Base-by-base conservation (phyloP, 495 filamentous ascomycete species). In the Bathelium albidoporum region DNA sequence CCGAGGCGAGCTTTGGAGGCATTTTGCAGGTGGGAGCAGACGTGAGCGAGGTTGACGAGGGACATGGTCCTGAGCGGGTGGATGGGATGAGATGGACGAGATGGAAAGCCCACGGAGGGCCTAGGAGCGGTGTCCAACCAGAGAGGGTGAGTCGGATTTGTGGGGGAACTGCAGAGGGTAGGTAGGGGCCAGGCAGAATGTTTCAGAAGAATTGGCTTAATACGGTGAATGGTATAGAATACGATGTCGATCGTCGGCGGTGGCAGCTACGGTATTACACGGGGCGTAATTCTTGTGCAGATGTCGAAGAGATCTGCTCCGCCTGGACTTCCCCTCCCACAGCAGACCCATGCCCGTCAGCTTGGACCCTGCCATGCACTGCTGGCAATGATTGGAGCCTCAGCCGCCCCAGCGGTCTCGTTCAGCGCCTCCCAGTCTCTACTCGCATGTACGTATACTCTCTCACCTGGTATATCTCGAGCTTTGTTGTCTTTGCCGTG, bases 21-120 rank as follows among this genome's bases (percentile, higher is more conserved):
- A 80, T 98, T 98, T 78, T 96, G 91, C 41, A 98, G 82, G 80
- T 97, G 94, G 59, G 90, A 90, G 78, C 89, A 95, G 70, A 91
- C 82, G 80, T 93, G 75, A 60, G 85, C 77, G 69, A 97, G 83
- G 74, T 85, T 84, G 71, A 84, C 80, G 78, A 98, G 86, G 71
- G 91, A 95, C 94, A 97, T 97, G 58, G 64, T 75, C 69, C 67
- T 64, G 63, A 66, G 64, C 58, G 34, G 34, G 34, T 39, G 34
- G 34, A 39, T 59, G 14, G 22, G 55, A 16, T 59, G 55, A 16
- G 55, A 34, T 59, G 55, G 55, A 59, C 34, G 44, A 0, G 44
- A 49, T 49, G 44, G 44, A 16, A 39, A 39, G 14, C 5, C 34
- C 34, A 5, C 5, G 34, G 34, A 39, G 34, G 34, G 34, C 34